Evolutionary conservation across 495 filamentous ascomycete species (phyloP), one percentile per base, ranked within the genome.

Genomic region (Penicillium daleae): DNA sequence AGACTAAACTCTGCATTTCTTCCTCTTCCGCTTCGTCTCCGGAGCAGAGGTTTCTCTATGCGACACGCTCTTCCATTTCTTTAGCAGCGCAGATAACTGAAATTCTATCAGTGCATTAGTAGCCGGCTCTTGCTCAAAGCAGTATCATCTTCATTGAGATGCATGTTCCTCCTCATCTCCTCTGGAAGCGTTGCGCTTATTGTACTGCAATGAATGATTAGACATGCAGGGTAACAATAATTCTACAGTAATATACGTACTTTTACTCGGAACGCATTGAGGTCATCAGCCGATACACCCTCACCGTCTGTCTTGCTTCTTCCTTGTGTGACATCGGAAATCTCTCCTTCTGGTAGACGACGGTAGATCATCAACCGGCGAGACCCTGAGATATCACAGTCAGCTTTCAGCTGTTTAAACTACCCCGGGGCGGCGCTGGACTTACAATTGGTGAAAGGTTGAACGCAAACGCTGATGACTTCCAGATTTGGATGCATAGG

Each of bases 361-460:
- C 86, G 80, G 71, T 98, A 98, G 0, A 91, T 96, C 51, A 98
- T 88, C 26, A 98, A 80, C 53, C 90, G 84, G 55, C 94, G 86
- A 39, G 92, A 91, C 94, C 93, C 89, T 92, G 48, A 6, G 32
- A 67, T 44, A 52, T 2, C 37, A 2, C 49, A 2, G n/a, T 62
- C 24, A 68, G 51, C 26, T 39, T 19, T 17, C 12, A 19, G n/a
- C 10, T 26, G 19, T 1, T 33, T 8, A 12, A 13, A 12, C 24
- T 0, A 1, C 7, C 12, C 39, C 0, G 35, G 29, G 8, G 12
- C 9, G 4, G 15, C 3, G 8, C 24, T 42, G 7, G 6, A 77
- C 83, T 65, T 68, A 93, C 93, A 99, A 73, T 90, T 93, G 66
- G 89, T 90, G 64, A 99, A 99, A 4, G 82, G 71, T 72, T 99